Base-by-base conservation (phyloP, 2,329 filamentous ascomycete species). In the Trichoderma breve region DNA sequence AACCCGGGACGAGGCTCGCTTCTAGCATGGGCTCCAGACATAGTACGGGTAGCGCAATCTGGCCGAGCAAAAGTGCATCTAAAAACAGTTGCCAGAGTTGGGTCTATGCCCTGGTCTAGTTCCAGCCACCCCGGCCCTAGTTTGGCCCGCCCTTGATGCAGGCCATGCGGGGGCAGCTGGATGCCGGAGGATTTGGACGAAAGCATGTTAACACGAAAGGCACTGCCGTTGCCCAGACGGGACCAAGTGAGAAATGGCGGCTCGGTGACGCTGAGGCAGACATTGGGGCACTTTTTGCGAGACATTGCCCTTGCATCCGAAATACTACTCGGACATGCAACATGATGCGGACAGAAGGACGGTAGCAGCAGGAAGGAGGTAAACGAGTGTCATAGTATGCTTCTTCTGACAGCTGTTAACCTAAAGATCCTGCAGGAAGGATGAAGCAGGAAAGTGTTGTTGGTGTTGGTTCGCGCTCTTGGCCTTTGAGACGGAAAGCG, bases 11-110 rank as follows among this genome's bases (percentile, higher is more conserved):
- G 21, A 26, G 14, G 63, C 47, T 9, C 30, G 21, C 14, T 55
- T 34, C 14, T 21, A 18, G 55, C 47, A 66, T n/a, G 36, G 28
- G 61, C 61, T 64, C 60, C 34, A 47, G 47, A 58, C 36, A 21
- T n/a, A 18, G 11, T 36, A 36, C 34, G 34, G 15, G 34, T 39
- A 68, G 34, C 62, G 62, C 65, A 39, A 58, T 67, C 39, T 67
- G 53, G 55, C 21, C 70, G 34, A 71, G 63, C 70, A 71, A 71
- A 71, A 71, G 70, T 71, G 53, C 70, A 43, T 67, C 70, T 67
- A 66, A 55, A 55, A 61, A 30, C 21, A 67, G 55, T 51, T 14
- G 55, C 32, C 53, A 34, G 34, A 24, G 34, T 67, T 32, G 53
- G 47, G 28, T 30, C 55, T 3, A n/a, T 51, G 55, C 58, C 67